Evolutionary conservation across 1,284 basidiomycete genomes (phyloP), one percentile per base, ranked within the genome.

Genomic region (Ceratobasidium sp.): DNA sequence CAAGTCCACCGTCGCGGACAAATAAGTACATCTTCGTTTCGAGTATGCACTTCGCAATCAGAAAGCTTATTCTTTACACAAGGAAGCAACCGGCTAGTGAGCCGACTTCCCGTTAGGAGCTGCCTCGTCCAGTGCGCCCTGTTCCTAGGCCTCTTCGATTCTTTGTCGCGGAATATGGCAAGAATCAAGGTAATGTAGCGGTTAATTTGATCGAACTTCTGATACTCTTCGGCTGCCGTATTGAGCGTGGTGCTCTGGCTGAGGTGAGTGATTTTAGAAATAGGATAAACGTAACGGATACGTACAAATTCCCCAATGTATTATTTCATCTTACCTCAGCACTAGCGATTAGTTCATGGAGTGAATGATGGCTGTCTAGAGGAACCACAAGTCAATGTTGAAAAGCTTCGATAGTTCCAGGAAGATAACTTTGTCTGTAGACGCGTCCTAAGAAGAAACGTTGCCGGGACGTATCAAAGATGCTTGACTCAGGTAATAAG

Each of bases 231-330:
- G 0, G 87, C 86, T 3, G 90, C 90, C 73, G 86, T 83, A 22
- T 82, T 81, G 3, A 92, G 80, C 0, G 87, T 88, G 60, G 80
- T 85, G 75, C 88, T 89, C 71, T 90, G 89, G 54, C 81, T 80
- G 8, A 9, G 31, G 7, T 41, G 11, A 41, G 11, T 41, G 36
- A n/a, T 41, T 11, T 41, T 4, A 41, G 36, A 41, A 11, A 41
- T 5, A 54, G 19, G 48, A 7, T 33, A 17, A 33, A 31, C 41
- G 14, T 41, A 5, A 15, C 2, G n/a, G 29, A 62, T 17, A 27
- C 14, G 9, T 45, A 53, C 73, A 15, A 31, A 75, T 67, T 44
- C 24, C 50, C 41, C 22, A 72, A 24, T 22, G 54, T 62, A n/a
- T 54, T 41, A 22, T 75, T 47, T 57, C 74, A 71, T 69, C 54